Percentiles rank a stretch among this genome's conserved stretches.
phyloP scores from a whole-genome alignment of 1,284 basidiomycete genomes.

The Takashimella koratensis region DNA sequence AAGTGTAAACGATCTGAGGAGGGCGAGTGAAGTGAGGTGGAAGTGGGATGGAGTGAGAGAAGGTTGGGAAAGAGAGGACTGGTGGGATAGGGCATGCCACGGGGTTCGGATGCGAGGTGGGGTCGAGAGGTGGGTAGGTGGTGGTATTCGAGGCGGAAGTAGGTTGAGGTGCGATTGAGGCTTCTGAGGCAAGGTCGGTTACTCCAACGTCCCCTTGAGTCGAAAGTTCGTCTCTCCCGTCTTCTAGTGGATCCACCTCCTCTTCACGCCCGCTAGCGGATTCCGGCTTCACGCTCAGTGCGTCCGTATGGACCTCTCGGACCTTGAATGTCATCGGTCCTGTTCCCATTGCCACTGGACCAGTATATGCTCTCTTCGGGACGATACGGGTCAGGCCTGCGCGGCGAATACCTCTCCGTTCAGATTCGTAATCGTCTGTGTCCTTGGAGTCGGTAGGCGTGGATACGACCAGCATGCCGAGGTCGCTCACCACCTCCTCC shows the following conservation, averaged over 20 bases:
- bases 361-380: no score
- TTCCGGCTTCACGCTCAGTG: neutral
- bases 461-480: no score
- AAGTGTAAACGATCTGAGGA: conserved; percentile 36
- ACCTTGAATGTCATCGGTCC: neutral
- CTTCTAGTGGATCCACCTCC: neutral
- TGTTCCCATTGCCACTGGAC: no score
- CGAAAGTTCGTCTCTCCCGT: no score
- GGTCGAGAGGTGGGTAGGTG: neutral
- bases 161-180: neutral
- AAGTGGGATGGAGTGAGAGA: conserved; percentile 16
- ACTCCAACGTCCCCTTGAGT: no score
- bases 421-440: no score
- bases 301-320: neutral
- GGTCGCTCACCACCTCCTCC: no score
- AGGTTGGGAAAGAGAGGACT: no score
- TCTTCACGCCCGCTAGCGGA: neutral
- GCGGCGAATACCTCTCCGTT: no score
- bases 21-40: conserved; percentile 2
- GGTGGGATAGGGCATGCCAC: neutral
- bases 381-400: no score
- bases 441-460: no score
- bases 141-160: neutral
- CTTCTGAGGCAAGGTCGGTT: no score
- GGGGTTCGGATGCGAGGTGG: neutral